Conservation (phyloP, 2,329 filamentous ascomycete genomes). For the Periconia digitata region DNA sequence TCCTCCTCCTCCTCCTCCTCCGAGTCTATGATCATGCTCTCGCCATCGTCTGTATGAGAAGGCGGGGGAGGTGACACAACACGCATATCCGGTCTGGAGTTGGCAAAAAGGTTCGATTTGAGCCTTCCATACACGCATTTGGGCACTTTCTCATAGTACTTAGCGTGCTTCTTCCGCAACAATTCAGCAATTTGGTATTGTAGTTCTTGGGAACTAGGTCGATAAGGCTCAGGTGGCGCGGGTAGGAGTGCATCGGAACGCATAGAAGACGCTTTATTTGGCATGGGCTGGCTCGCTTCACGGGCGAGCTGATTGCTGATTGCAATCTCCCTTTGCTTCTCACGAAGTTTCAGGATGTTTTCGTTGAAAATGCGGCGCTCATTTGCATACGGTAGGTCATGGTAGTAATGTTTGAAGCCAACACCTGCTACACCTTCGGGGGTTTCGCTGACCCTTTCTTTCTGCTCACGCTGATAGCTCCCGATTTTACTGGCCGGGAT, state of each 20-base stretch:
- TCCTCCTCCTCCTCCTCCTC: not conserved
- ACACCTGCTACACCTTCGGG: slow-evolving; percentile 12
- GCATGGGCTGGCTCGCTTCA: slow-evolving; percentile 25
- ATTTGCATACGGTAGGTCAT: slow-evolving; percentile 25
- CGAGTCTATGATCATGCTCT: not conserved
- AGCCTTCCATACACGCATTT: slow-evolving; percentile 17
- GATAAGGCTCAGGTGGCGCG: not conserved
- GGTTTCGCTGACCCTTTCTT: slow-evolving; percentile 24
- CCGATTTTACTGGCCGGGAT: slow-evolving; percentile 28
- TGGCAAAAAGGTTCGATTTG: slow-evolving; percentile 22
- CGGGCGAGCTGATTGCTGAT: slow-evolving; percentile 27
- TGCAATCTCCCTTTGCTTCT: slow-evolving; percentile 29
- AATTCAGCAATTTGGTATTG: not conserved
- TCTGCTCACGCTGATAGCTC: slow-evolving; percentile 29
- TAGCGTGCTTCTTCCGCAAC: not conserved
- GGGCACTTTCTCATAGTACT: not conserved
- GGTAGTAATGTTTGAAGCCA: slow-evolving; percentile 29
- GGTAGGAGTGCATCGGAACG: not conserved
- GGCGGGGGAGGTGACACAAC: not conserved
- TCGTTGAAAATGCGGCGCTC: slow-evolving; percentile 15
- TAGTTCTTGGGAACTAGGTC: slow-evolving; percentile 5
- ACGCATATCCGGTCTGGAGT: not conserved
- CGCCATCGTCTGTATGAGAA: not conserved
- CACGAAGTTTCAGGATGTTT: slow-evolving; percentile 7
- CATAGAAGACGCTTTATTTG: not conserved